phyloP scores from a whole-genome alignment of 192 early-diverging fungal species.

The Diversispora eburnea region DNA sequence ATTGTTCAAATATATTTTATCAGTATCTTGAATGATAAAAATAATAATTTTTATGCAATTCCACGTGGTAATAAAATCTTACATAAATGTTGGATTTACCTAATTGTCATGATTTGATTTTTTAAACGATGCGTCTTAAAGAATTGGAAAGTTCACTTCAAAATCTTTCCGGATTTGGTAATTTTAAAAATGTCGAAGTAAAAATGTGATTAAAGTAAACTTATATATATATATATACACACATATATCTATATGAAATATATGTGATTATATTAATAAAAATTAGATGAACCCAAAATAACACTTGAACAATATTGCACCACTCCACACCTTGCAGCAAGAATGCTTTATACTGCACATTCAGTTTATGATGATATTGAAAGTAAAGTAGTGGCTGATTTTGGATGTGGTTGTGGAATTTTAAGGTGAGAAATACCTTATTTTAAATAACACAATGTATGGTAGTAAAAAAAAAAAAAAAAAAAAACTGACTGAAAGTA shows the following conservation, averaged over 20 bases:
- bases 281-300: slow-evolving; percentile 59
- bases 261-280: neutral
- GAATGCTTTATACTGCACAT: slow-evolving; percentile 75
- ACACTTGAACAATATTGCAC: slow-evolving; percentile 79
- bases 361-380: slow-evolving; percentile 69
- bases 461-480: neutral
- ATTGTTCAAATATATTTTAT: too few species aligned
- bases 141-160: slow-evolving; percentile 65
- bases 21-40: too few species aligned
- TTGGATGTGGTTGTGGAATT: slow-evolving; percentile 78
- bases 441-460: slow-evolving; percentile 18
- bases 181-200: neutral
- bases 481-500: neutral
- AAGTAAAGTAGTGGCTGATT: slow-evolving; percentile 65
- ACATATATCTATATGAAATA: neutral
- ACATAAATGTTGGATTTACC: too few species aligned
- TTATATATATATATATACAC: neutral
- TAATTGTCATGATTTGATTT: neutral
- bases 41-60: too few species aligned
- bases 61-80: too few species aligned
- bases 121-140: slow-evolving; percentile 58
- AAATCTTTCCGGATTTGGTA: slow-evolving; percentile 58
- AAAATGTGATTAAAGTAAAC: too few species aligned
- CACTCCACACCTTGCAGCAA: slow-evolving; percentile 67
- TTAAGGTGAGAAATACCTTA: slow-evolving; percentile 44